Percentiles rank a stretch among this genome's conserved stretches.
These are phyloP conservation scores for Rhododendron griersonianum DNA, from an alignment of 148 eudicot genomes.

Conservation along the genomic window DNA sequence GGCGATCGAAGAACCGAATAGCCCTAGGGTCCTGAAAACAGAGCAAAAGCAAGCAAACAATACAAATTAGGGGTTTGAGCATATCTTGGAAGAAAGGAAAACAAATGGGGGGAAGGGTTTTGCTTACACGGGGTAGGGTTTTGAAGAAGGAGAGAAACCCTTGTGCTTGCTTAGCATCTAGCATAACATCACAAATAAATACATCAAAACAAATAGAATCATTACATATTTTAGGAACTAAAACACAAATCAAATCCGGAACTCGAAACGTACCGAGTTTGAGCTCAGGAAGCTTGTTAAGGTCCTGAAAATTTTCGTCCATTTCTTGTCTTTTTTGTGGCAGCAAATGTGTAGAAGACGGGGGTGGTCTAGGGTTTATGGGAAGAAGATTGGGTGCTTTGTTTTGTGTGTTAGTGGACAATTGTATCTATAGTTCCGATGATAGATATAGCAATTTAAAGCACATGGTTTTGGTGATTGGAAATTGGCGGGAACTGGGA, in stretches of 20 bases:
- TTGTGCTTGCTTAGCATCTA: constrained; percentile 95
- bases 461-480: background rate
- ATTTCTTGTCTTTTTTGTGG: constrained; percentile 17
- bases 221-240: background rate
- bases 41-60: constrained; percentile 9
- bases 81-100: background rate
- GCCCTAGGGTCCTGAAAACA: constrained; percentile 68
- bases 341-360: background rate
- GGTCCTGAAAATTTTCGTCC: constrained; percentile 57
- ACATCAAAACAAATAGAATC: background rate
- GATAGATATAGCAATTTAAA: background rate
- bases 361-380: constrained; percentile 13
- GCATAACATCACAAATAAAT: background rate
- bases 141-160: constrained; percentile 92
- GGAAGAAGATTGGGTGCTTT: background rate
- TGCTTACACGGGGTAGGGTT: constrained; percentile 62
- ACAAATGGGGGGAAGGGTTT: background rate
- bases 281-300: constrained; percentile 83
- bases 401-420: background rate
- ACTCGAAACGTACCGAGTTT: constrained; percentile 59
- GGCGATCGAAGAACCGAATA: constrained; percentile 84
- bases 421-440: background rate
- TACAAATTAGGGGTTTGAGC: background rate
- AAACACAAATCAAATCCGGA: background rate
- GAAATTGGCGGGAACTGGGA: background rate